Conservation (phyloP, 192 early-diverging fungal species). For the Linnemannia zychae region DNA sequence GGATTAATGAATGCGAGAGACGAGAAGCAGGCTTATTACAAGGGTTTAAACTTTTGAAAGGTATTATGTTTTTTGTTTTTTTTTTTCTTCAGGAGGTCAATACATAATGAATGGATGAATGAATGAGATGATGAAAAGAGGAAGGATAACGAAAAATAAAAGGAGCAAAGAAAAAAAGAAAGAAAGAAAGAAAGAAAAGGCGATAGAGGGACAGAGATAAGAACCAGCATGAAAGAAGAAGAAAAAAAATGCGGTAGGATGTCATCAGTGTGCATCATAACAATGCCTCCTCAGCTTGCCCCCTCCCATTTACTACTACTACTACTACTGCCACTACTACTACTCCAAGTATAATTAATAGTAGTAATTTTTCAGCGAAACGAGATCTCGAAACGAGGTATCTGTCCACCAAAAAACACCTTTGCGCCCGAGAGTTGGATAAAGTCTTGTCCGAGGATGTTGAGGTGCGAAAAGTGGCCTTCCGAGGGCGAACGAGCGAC, state of each 20-base stretch:
- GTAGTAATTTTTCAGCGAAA: no score
- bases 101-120: no score
- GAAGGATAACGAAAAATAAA: no score
- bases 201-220: no score
- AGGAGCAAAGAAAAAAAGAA: no score
- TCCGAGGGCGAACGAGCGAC: slow-evolving; percentile 32
- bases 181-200: no score
- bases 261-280: not conserved
- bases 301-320: no score
- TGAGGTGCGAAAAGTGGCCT: slow-evolving; percentile 45
- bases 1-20: not conserved
- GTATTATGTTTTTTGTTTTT: not conserved
- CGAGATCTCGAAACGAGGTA: slow-evolving; percentile 37
- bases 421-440: slow-evolving; percentile 22
- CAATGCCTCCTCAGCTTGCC: no score
- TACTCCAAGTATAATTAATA: no score
- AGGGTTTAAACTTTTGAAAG: not conserved
- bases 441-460: slow-evolving; percentile 52
- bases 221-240: no score
- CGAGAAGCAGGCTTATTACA: not conserved
- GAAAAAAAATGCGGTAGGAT: not conserved
- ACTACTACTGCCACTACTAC: no score
- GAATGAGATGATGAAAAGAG: no score
- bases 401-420: slow-evolving; percentile 40
- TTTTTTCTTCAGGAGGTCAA: not conserved